Base-by-base conservation (phyloP, 2,329 filamentous ascomycete species). In the Sclerotinia borealis region DNA sequence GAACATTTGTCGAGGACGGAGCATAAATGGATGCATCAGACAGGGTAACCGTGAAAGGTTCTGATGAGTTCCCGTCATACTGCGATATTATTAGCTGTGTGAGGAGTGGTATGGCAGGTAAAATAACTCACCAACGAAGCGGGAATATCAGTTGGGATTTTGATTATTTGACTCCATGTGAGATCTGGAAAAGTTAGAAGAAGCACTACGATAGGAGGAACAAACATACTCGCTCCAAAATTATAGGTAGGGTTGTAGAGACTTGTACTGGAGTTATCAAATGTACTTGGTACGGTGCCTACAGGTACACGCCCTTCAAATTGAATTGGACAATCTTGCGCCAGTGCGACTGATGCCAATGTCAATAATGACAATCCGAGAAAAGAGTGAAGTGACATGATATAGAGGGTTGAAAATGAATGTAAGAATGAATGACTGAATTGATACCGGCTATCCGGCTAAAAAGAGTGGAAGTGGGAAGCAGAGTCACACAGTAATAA, bases 21-120 rank as follows among this genome's bases (percentile, higher is more conserved):
- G 77, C 76, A 74, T 87, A 88, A 73, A 88, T 85, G 68, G 83
- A 85, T 64, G 79, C 69, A 72, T 87, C 84, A 19, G 64, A 67
- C 63, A 72, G 59, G 25, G 69, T 70, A 4, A 72, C 56, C 61
- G 67, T 64, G 49, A 66, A 56, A 13, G 54, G 39, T 34, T 11
- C 13, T 22, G 54, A 34, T 45, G 54, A 56, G 13, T 56, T 56
- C 11, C 39, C 39, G 7, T 72, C 72, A 49, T 68, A 71, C 66
- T 67, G 50, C 17, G 34, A 45, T n/a, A 39, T 43, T 27, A 6
- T 29, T 29, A 55, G 43, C 31, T 22, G 27, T 19, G 17, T 34
- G 10, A 22, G 27, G n/a, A 41, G 25, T 27, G 37, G 48, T 13
- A 15, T 66, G 65, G 64, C 75, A 60, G 7, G 9, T 1, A 11